A percentile compares a stretch with the other conserved stretches of the same genome.
phyloP scores from a whole-genome alignment of 2,329 filamentous ascomycete species.

The Rhynchosporium graminicola region DNA sequence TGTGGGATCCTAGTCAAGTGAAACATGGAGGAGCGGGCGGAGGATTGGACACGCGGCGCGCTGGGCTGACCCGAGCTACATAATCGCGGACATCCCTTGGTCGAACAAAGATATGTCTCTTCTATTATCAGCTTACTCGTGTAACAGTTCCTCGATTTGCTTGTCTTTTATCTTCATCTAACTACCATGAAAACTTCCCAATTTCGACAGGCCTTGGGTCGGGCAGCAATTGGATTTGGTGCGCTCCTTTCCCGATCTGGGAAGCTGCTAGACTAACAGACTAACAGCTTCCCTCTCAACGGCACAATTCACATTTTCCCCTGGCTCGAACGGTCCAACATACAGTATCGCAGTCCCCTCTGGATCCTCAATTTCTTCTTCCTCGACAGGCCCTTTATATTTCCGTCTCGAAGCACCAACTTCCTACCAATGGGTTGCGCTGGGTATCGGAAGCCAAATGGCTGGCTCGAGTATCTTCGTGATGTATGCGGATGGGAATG shows the following conservation, averaged over 20 bases:
- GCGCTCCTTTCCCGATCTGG: neutral
- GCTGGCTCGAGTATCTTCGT: constrained; percentile 58
- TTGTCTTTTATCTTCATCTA: neutral
- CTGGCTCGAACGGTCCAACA: constrained; percentile 21
- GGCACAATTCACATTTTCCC: constrained; percentile 27
- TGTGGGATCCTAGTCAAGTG: too few relatives aligned
- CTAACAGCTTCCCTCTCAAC: constrained; percentile 9
- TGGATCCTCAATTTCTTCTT: constrained; percentile 46
- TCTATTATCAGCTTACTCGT: neutral
- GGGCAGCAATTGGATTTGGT: constrained; percentile 7
- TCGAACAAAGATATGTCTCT: neutral
- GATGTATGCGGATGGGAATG: constrained; percentile 53
- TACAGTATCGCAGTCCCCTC: constrained; percentile 35
- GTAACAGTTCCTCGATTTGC: neutral
- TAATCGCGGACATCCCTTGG: too few relatives aligned
- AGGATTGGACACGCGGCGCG: too few relatives aligned
- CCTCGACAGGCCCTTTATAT: constrained; percentile 55
- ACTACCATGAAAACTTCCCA: constrained; percentile 6
- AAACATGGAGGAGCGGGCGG: too few relatives aligned
- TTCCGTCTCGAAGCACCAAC: constrained; percentile 57
- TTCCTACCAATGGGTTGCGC: constrained; percentile 54
- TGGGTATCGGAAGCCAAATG: constrained; percentile 59
- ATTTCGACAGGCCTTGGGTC: neutral
- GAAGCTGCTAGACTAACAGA: neutral
- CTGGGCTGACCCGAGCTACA: too few relatives aligned